Base-by-base conservation (phyloP, 2,329 filamentous ascomycete genomes). In the Tolypocladium tundrense region DNA sequence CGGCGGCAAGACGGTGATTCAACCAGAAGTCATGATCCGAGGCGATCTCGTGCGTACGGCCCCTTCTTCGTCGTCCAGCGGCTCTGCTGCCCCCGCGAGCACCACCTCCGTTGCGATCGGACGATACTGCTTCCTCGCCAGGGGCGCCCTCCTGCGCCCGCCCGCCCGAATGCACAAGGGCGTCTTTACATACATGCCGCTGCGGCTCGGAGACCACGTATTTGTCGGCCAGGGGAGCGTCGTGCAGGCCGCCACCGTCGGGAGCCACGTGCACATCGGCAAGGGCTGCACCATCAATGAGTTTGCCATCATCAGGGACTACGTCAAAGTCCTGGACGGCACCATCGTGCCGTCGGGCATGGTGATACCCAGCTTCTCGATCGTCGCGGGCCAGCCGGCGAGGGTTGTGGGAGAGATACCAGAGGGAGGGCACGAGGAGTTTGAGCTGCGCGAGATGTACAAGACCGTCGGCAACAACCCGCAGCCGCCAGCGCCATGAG, bases 121-220 rank as follows among this genome's bases (percentile, higher is more conserved):
- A 1, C 85, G 91, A 39, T 97, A 96, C 73, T 96, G 90, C 68
- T 92, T 97, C 69, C 83, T 99, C 55, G 88, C 88, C 58, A 84
- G 87, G 16, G 87, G 87, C 3, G 88, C 85, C 62, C 84, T 91
- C 52, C 79, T 99, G 56, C 86, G 90, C 4, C 94, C 94, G 0
- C 92, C 94, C 0, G 89, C 88, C 39, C 84, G 92, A 33, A 77
- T 95, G 54, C 90, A 91, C 71, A 87, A 92, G 67, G 91, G 91
- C 68, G 73, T 77, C 41, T 88, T 90, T 68, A 88, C 86, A 48
- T 90, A 92, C 74, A 93, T 93, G 72, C 92, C 92, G 10, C 86
- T 97, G 65, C 90, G 94, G 61, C 88, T 99, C 63, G 91, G 91
- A 52, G 92, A 97, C 71, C 93, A 97, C 74, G 92, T 97, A 62